These are phyloP conservation scores for Ogataea degrootiae DNA, from an alignment of 805 yeast genomes.

Conservation along the genomic window DNA sequence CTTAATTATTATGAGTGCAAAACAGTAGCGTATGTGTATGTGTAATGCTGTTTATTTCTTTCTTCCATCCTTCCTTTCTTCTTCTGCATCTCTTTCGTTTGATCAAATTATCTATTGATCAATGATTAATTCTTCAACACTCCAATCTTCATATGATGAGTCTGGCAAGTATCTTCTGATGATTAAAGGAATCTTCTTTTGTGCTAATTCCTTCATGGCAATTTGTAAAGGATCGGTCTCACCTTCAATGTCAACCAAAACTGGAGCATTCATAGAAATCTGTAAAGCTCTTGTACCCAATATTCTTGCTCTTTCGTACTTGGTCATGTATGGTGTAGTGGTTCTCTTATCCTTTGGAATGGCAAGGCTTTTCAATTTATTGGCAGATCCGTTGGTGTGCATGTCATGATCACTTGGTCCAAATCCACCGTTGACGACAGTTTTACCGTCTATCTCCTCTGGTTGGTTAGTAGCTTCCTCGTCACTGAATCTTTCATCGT, in stretches of 20 bases:
- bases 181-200: constrained; percentile 90
- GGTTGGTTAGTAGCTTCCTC: constrained; percentile 31
- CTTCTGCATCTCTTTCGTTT: not conserved
- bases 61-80: not conserved
- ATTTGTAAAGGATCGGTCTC: constrained; percentile 98
- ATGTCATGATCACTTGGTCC: constrained; percentile 50
- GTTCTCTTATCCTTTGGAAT: constrained; percentile 84
- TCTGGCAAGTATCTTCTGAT: constrained; percentile 96
- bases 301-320: constrained; percentile 96
- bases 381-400: constrained; percentile 24
- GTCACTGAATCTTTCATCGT: constrained; percentile 36
- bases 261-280: constrained; percentile 98
- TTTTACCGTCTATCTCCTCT: constrained; percentile 65
- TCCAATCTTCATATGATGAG: constrained; percentile 98
- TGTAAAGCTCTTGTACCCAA: constrained; percentile 97
- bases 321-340: constrained; percentile 98
- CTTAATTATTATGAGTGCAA: too few relatives aligned
- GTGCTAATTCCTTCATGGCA: constrained; percentile 94
- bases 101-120: constrained; percentile 37
- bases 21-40: too few relatives aligned
- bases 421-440: constrained; percentile 64
- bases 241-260: constrained; percentile 95
- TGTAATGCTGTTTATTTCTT: not conserved
- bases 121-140: constrained; percentile 93
- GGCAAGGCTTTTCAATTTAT: constrained; percentile 42